Evolutionary conservation across 441 rosid genomes (phyloP).

Genomic region (Adansonia madagascariensis): DNA sequence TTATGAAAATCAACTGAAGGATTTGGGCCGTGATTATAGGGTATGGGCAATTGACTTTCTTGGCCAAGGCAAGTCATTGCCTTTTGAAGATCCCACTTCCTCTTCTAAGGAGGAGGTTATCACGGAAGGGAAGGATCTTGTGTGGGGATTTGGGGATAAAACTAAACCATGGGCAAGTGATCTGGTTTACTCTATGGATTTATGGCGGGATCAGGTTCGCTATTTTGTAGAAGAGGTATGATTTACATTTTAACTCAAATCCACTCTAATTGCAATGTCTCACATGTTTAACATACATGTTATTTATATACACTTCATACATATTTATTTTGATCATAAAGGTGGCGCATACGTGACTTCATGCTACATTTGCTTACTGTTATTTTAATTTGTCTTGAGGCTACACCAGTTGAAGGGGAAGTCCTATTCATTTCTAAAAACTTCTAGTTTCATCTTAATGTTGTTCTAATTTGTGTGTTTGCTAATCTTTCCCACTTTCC

Average conservation of each 20-base stretch:
- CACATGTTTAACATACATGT: not conserved
- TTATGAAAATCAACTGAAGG: constrained; percentile 85
- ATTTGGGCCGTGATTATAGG: constrained; percentile 82
- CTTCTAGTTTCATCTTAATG: not conserved
- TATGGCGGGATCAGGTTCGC: constrained; percentile 91
- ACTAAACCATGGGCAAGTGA: constrained; percentile 80
- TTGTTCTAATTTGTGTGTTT: not conserved
- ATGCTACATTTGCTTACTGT: not conserved
- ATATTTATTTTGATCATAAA: not conserved
- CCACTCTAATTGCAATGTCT: not conserved
- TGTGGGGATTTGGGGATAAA: constrained; percentile 94
- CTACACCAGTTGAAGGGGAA: not conserved
- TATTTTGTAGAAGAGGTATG: constrained; percentile 78
- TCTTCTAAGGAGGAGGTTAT: constrained; percentile 34
- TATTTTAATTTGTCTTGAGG: not conserved
- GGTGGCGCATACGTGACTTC: not conserved
- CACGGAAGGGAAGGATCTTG: constrained; percentile 36
- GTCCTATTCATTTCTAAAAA: not conserved
- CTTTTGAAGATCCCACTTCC: constrained; percentile 73
- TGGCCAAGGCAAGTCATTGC: constrained; percentile 91
- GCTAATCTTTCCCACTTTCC: not conserved
- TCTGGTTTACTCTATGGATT: constrained; percentile 80
- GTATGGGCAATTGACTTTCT: constrained; percentile 96
- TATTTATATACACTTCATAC: not conserved
- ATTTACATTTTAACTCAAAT: constrained; percentile 3